Evolutionary conservation across 2,329 filamentous ascomycete species (phyloP).

Genomic region (Pleoardoris graminearum): DNA sequence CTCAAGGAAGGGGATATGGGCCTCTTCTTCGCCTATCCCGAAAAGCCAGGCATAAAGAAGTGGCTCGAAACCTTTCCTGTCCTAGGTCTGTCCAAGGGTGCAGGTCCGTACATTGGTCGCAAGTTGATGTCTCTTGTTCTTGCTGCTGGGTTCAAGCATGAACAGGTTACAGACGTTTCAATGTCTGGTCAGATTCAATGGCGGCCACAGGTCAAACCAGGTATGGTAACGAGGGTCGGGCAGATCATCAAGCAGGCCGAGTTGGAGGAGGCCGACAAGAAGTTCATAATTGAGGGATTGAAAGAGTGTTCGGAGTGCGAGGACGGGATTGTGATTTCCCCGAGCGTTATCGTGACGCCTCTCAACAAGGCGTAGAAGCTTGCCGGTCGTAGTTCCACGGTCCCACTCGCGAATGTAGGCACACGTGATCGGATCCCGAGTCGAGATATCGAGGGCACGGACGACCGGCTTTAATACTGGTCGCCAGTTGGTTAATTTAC

Average conservation of each 20-base stretch:
- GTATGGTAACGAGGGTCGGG: background rate
- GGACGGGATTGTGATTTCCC: background rate
- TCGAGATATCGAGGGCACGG: background rate
- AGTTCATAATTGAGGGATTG: background rate
- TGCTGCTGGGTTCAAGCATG: background rate
- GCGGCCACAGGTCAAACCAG: constrained; percentile 2
- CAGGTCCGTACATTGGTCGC: constrained; percentile 3
- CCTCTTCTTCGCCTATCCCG: constrained; percentile 1
- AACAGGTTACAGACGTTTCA: background rate
- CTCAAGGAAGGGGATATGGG: constrained; percentile 2
- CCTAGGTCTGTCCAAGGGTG: background rate
- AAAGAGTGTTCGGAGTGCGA: background rate
- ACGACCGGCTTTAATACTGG: background rate
- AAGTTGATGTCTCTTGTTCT: constrained; percentile 1
- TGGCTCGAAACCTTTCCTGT: constrained; percentile 1
- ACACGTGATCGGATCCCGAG: background rate
- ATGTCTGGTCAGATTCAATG: constrained; percentile 2
- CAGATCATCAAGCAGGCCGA: background rate
- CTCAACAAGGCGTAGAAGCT: background rate
- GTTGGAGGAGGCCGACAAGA: background rate
- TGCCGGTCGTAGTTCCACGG: no score
- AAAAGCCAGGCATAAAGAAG: background rate
- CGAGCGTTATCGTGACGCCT: constrained; percentile 1
- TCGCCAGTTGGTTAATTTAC: background rate
- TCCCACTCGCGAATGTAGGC: background rate